Percentiles rank a stretch among this genome's conserved stretches.
Conservation (phyloP, 2,329 filamentous ascomycete genomes). For the Microcyclospora pomicola region DNA sequence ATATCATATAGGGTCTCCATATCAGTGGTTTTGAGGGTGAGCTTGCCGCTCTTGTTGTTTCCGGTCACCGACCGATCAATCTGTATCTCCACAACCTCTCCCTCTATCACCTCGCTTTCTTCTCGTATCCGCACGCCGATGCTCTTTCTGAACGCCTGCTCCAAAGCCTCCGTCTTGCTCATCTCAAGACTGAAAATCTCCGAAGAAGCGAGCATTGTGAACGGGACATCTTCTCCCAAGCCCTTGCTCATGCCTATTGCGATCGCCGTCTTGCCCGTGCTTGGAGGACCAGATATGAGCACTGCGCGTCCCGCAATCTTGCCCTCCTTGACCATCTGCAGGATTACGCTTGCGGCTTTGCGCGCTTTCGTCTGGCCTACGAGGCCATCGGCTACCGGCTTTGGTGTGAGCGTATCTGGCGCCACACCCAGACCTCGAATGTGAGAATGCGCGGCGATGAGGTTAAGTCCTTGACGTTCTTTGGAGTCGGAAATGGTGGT, state of each 20-base stretch:
- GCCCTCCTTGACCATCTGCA: conserved; percentile 98
- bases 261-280: conserved; percentile 96
- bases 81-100: conserved; percentile 96
- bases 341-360: conserved; percentile 87
- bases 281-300: conserved; percentile 86
- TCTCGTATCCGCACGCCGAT: conserved; percentile 98
- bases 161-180: conserved; percentile 97
- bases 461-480: conserved; percentile 89
- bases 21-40: conserved; percentile 98
- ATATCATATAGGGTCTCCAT: conserved; percentile 99
- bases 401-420: conserved; percentile 76
- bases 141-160: conserved; percentile 96
- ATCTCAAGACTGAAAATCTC: conserved; percentile 99
- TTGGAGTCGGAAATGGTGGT: conserved; percentile 87
- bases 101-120: conserved; percentile 98
- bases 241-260: conserved; percentile 99
- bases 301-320: conserved; percentile 95
- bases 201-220: conserved; percentile 87
- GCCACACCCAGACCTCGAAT: conserved; percentile 93
- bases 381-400: conserved; percentile 73
- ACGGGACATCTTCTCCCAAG: conserved; percentile 83
- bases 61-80: conserved; percentile 95
- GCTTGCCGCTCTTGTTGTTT: conserved; percentile 91
- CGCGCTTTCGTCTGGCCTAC: conserved; percentile 94
- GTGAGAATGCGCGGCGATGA: conserved; percentile 96